Evolutionary conservation across 768 basidiomycete genomes (phyloP).

Genomic region (Phlegmacium glaucopus): DNA sequence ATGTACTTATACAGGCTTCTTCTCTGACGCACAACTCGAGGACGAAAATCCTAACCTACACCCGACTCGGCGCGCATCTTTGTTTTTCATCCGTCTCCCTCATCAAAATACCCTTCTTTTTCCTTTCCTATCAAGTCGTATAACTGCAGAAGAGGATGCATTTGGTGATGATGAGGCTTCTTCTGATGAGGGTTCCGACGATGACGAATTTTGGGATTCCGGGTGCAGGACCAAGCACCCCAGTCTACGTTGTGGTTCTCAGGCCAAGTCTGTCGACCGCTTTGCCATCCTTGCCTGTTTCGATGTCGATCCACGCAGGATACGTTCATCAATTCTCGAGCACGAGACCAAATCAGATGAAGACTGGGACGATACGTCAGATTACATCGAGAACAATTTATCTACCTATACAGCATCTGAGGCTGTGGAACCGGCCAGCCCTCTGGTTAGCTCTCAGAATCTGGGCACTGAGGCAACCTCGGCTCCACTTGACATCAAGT

Average conservation of each 20-base stretch:
- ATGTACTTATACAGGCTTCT: not conserved
- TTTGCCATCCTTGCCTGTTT: too few species aligned
- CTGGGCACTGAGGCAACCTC: too few species aligned
- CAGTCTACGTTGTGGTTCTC: not conserved
- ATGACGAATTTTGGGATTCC: not conserved
- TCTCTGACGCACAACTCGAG: not conserved
- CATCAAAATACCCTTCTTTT: not conserved
- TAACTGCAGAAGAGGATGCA: not conserved
- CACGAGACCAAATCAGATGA: too few species aligned
- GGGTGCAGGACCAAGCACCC: not conserved
- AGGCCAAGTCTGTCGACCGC: too few species aligned
- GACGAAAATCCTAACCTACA: not conserved
- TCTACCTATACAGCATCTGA: too few species aligned
- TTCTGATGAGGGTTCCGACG: not conserved
- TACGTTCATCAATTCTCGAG: too few species aligned
- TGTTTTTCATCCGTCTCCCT: not conserved
- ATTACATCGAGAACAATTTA: too few species aligned
- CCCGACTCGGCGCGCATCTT: not conserved
- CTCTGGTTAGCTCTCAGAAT: too few species aligned
- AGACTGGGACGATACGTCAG: too few species aligned
- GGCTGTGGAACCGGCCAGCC: too few species aligned
- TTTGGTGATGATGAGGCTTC: not conserved
- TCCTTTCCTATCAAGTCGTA: not conserved
- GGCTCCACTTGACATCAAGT: too few species aligned
- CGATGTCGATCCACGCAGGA: too few species aligned